phyloP scores from a whole-genome alignment of 441 rosid genomes.

The Viola pubescens region DNA sequence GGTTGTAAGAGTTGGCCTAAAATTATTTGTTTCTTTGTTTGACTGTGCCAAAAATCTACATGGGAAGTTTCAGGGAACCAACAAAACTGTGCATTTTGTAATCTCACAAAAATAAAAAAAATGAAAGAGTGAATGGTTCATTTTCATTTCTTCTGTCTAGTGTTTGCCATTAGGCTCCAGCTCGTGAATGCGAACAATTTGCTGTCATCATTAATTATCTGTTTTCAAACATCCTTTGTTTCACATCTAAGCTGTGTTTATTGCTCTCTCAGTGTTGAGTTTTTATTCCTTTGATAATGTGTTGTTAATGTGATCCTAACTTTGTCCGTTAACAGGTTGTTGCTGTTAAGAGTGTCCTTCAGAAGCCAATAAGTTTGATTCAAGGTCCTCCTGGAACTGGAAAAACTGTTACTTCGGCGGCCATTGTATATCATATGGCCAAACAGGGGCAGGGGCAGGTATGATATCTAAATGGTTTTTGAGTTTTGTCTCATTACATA shows the following conservation, averaged over 20 bases:
- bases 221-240: not conserved
- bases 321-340: conserved; percentile 44
- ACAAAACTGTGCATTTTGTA: too few species aligned
- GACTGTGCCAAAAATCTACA: too few species aligned
- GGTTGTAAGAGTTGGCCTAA: too few species aligned
- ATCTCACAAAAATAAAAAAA: too few species aligned
- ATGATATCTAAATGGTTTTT: conserved; percentile 14
- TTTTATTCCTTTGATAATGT: not conserved
- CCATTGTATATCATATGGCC: conserved; percentile 99
- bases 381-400: conserved; percentile 99
- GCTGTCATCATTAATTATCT: too few species aligned
- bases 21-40: too few species aligned
- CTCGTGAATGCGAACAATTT: too few species aligned
- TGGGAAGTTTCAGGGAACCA: too few species aligned
- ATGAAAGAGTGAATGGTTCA: too few species aligned
- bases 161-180: too few species aligned
- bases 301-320: conserved; percentile 3
- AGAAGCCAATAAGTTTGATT: conserved; percentile 94
- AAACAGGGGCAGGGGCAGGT: conserved; percentile 99
- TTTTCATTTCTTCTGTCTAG: too few species aligned
- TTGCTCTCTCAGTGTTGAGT: not conserved
- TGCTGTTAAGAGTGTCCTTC: conserved; percentile 98
- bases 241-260: not conserved
- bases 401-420: conserved; percentile 99
- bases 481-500: conserved; percentile 8